phyloP scores from a whole-genome alignment of 2,329 filamentous ascomycete species.

The Aureobasidium uvarum region DNA sequence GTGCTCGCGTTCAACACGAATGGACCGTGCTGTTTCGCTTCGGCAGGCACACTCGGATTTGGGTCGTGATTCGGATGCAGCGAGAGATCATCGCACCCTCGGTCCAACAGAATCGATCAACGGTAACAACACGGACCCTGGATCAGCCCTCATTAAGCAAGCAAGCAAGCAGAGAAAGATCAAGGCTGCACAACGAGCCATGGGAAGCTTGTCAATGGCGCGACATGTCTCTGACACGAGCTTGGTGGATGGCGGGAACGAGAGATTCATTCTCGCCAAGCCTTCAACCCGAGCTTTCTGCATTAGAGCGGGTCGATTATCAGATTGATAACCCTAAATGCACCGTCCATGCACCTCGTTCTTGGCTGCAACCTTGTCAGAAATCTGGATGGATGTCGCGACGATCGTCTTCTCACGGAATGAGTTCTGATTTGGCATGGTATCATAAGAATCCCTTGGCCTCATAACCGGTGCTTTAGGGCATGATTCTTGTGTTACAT shows the following conservation, averaged over 20 bases:
- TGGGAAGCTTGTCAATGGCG: constrained; percentile 13
- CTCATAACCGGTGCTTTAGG: background rate
- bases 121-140: background rate
- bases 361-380: constrained; percentile 2
- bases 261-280: constrained; percentile 9
- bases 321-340: constrained; percentile 26
- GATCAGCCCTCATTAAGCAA: background rate
- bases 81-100: background rate
- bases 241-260: background rate
- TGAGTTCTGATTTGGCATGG: constrained; percentile 9
- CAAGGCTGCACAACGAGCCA: background rate
- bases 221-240: constrained; percentile 13
- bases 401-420: constrained; percentile 7
- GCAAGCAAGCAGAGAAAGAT: background rate
- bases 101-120: constrained; percentile 7
- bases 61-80: background rate
- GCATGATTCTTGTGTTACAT: background rate
- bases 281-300: background rate
- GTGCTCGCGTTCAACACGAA: constrained; percentile 14
- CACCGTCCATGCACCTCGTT: constrained; percentile 17
- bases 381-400: background rate
- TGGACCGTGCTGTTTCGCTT: background rate
- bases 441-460: background rate
- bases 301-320: constrained; percentile 17
- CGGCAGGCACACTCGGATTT: background rate